phyloP scores from a whole-genome alignment of 148 eudicot genomes.

The Camellia granthamiana region DNA sequence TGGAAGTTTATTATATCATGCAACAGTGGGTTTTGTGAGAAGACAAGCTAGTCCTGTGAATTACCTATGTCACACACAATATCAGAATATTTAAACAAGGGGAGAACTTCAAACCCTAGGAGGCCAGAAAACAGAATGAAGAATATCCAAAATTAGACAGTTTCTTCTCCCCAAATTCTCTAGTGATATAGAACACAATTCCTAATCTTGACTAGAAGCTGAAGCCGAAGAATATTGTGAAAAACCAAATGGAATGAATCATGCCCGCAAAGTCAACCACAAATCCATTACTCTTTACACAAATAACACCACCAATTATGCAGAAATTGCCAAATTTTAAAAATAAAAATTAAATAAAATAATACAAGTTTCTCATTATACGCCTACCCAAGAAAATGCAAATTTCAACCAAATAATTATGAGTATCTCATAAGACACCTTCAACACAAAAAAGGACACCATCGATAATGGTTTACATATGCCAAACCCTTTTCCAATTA shows the following conservation, averaged over 20 bases:
- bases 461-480: too few relatives aligned
- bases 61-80: neutral
- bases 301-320: neutral
- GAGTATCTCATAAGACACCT: too few relatives aligned
- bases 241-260: neutral
- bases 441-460: too few relatives aligned
- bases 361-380: too few relatives aligned
- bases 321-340: neutral
- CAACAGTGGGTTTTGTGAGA: neutral
- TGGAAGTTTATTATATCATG: neutral
- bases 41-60: neutral
- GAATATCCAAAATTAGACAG: neutral
- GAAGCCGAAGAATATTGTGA: neutral
- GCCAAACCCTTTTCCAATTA: too few relatives aligned
- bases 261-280: neutral
- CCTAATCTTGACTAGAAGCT: neutral
- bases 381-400: too few relatives aligned
- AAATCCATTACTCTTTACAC: too few relatives aligned
- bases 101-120: neutral
- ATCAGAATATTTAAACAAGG: neutral
- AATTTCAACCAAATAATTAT: too few relatives aligned
- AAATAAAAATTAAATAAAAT: too few relatives aligned
- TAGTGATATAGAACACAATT: neutral
- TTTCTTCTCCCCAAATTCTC: neutral
- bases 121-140: neutral